phyloP scores from a whole-genome alignment of 352 stramenopile species.

The Pythium myriotylum region DNA sequence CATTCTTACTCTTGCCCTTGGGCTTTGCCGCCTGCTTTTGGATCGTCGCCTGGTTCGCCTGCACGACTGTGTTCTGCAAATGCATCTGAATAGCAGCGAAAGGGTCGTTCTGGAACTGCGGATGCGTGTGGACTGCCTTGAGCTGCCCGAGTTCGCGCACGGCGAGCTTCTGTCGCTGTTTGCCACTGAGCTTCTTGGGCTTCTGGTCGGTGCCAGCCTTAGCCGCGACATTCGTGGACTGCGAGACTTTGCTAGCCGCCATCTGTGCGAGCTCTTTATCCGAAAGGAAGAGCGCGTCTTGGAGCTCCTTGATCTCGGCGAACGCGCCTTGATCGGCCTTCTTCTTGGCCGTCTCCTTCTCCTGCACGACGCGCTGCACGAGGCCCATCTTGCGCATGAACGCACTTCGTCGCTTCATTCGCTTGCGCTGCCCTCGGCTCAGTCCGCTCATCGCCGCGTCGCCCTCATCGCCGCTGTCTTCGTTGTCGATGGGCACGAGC shows the following conservation, averaged over 20 bases:
- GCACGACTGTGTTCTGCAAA: constrained; percentile 85
- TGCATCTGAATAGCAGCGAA: constrained; percentile 88
- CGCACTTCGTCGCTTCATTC: constrained; percentile 74
- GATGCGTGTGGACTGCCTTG: constrained; percentile 83
- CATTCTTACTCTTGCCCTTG: constrained; percentile 23
- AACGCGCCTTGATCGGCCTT: constrained; percentile 63
- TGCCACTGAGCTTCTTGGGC: constrained; percentile 68
- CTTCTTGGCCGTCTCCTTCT: constrained; percentile 54
- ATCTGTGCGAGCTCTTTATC: constrained; percentile 38
- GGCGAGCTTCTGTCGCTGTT: constrained; percentile 82
- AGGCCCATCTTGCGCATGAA: constrained; percentile 90
- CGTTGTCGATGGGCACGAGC: constrained; percentile 29
- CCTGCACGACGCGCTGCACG: constrained; percentile 61
- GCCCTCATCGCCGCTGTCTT: constrained; percentile 33
- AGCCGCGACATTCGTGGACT: constrained; percentile 28
- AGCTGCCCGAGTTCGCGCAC: constrained; percentile 83
- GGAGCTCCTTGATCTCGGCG: constrained; percentile 66
- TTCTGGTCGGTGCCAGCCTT: constrained; percentile 18
- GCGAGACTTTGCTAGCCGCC: constrained; percentile 28
- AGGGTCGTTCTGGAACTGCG: constrained; percentile 79
- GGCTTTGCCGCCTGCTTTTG: constrained; percentile 17
- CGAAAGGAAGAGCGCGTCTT: constrained; percentile 69
- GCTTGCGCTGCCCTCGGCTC: constrained; percentile 84
- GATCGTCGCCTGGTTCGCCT: constrained; percentile 66
- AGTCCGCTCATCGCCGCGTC: constrained; percentile 36